A percentile compares a stretch with the other conserved stretches of the same genome.
These are phyloP conservation scores for Trametes versicolor DNA, from an alignment of 1,284 basidiomycete genomes.

Conservation along the genomic window DNA sequence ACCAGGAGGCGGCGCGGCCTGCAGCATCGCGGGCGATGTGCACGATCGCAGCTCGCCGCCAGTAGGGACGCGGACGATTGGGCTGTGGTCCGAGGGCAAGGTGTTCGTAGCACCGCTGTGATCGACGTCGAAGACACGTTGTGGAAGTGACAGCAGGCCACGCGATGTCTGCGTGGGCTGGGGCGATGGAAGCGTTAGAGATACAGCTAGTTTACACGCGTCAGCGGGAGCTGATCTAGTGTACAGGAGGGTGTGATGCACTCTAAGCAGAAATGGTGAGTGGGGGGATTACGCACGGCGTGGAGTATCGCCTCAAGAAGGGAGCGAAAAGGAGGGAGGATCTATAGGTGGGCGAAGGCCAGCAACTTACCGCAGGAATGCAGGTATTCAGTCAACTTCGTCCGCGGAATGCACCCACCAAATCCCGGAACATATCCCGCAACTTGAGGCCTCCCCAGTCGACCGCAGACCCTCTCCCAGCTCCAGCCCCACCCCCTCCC, in stretches of 20 bases:
- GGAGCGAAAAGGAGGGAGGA: background rate
- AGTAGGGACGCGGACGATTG: background rate
- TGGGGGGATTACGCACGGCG: background rate
- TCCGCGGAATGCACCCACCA: conserved; percentile 38
- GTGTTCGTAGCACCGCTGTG: conserved; percentile 2
- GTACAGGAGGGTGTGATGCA: conserved; percentile 1
- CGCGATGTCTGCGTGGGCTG: conserved; percentile 9
- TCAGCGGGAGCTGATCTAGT: background rate
- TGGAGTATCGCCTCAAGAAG: background rate
- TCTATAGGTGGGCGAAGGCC: no score
- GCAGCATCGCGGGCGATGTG: conserved; percentile 12
- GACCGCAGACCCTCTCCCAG: background rate
- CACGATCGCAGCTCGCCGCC: background rate
- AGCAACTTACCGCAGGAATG: background rate
- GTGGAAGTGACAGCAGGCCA: background rate
- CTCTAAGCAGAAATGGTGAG: background rate
- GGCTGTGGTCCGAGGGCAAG: conserved; percentile 18
- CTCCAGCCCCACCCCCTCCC: background rate
- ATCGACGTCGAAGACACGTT: conserved; percentile 13
- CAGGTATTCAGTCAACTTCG: conserved; percentile 16
- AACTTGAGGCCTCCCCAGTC: conserved; percentile 29
- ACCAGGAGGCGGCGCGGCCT: conserved; percentile 15
- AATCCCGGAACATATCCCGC: conserved; percentile 40
- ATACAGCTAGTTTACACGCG: conserved; percentile 6
- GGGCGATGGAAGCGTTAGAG: background rate